Base-by-base conservation (phyloP, 2,329 filamentous ascomycete genomes). In the Arthroderma uncinatum region DNA sequence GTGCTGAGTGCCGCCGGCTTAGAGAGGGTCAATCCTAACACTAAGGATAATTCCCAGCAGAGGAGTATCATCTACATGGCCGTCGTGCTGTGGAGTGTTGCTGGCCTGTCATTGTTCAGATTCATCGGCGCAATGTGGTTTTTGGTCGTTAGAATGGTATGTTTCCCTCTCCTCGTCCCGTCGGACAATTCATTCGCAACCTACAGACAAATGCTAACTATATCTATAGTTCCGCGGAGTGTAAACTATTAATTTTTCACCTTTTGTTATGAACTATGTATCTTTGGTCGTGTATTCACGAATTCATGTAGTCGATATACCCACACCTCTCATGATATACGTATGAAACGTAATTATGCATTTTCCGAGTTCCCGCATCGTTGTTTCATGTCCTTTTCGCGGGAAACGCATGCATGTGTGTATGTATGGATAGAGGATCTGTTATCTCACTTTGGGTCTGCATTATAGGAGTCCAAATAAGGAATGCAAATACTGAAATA, bases 81-180 rank as follows among this genome's bases (percentile, higher is more conserved):
- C 2, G 84, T 95, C 44, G 84, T 96, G 14, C 72, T 96, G 61
- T 96, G 91, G 85, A 90, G 85, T 70, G 91, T 96, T 40, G 91
- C 90, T 0, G 90, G 77, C 1, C 72, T 96, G 57, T 90, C 87
- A 23, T 82, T 83, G 1, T 92, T 96, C 73, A 88, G 92, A 69
- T 95, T 96, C 65, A 74, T 91, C 23, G 91, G 91, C 2, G 88
- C 88, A 0, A 78, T 89, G 73, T 95, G 90, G 89, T 96, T 96
- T 76, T 80, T 98, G 77, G 79, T 97, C 64, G 85, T 92, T 58
- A 80, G 90, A 66, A 81, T 94, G 82, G 92, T 95, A 71, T 82
- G 89, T 72, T 19, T 12, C 28, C 33, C n/a, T 1, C 16, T 25
- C n/a, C 19, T 14, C 2, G 7, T 30, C 1, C 8, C 3, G 23